Base-by-base conservation (phyloP, 2,329 filamentous ascomycete genomes). In the Talaromyces funiculosus region DNA sequence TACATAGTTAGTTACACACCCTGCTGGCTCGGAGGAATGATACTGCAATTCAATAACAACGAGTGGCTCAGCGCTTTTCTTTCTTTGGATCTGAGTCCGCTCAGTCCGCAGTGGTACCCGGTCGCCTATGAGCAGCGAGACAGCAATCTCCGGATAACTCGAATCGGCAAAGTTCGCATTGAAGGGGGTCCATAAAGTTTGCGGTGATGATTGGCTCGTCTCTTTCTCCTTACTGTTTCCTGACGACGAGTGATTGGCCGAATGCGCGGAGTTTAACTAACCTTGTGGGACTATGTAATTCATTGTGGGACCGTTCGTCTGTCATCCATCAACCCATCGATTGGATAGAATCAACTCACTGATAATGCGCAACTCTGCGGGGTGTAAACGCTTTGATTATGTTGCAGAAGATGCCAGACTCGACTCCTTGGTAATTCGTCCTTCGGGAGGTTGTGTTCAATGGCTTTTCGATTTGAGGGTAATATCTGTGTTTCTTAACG, bases 51-150 rank as follows among this genome's bases (percentile, higher is more conserved):
- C 22, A 4, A 14, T 45, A 6, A 24, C 9, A 35, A 29, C 33
- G 38, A 56, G 43, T 56, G 53, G 53, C 53, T 47, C 53, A 55
- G 53, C 18, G 10, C 33, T 20, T 33, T 47, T 47, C 43, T 20
- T 26, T 24, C 20, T 42, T n/a, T 47, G 54, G 40, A 57, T 57
- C 54, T 47, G 29, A 57, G 54, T 57, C 40, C 38, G 29, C 53
- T 33, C 16, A 56, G 53, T 56, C 54, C 37, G 47, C 42, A 42
- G 42, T 57, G 54, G 38, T 37, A 45, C 6, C 16, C 3, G 6
- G 26, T 1, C 29, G 47, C 47, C 47, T 33, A 35, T 35, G n/a
- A 51, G 29, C 29, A 14, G 26, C 2, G n/a, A 16, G 5, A 7
- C 9, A 12, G 26, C 47, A 51, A 51, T 51, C 47, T 51, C 47